Percentiles rank a stretch among this genome's conserved stretches.
phyloP scores from a whole-genome alignment of 345 rosid genomes.

The Acer campestre region DNA sequence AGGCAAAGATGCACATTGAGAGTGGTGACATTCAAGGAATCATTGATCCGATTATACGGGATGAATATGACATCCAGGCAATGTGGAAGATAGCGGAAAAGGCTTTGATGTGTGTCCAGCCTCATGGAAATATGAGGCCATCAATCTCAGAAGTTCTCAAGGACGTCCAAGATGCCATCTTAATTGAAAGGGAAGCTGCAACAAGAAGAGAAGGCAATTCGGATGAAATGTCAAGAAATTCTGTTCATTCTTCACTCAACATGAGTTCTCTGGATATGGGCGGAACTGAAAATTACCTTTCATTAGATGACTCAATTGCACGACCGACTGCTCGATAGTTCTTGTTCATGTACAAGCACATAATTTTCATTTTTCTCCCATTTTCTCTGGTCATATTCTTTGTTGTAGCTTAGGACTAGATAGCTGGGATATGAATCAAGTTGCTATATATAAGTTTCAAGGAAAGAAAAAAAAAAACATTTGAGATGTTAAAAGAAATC shows the following conservation, averaged over 20 bases:
- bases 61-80: slow-evolving; percentile 85
- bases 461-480: neutral
- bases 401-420: slow-evolving; percentile 17
- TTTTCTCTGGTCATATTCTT: slow-evolving; percentile 15
- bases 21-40: slow-evolving; percentile 91
- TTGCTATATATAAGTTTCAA: neutral
- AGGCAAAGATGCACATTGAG: slow-evolving; percentile 95
- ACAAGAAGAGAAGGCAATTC: slow-evolving; percentile 62
- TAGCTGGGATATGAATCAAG: slow-evolving; percentile 13
- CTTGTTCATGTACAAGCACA: slow-evolving; percentile 25
- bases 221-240: slow-evolving; percentile 72
- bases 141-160: slow-evolving; percentile 91
- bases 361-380: neutral
- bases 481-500: neutral
- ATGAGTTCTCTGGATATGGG: slow-evolving; percentile 49
- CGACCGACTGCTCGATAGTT: slow-evolving; percentile 73
- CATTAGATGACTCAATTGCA: slow-evolving; percentile 60
- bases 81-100: slow-evolving; percentile 99
- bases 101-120: slow-evolving; percentile 85
- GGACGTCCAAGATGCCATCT: slow-evolving; percentile 90
- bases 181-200: slow-evolving; percentile 67
- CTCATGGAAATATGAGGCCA: slow-evolving; percentile 94
- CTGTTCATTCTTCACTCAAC: slow-evolving; percentile 69
- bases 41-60: slow-evolving; percentile 66
- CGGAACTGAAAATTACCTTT: slow-evolving; percentile 56